Evolutionary conservation across 495 filamentous ascomycete species (phyloP), one percentile per base, ranked within the genome.

Genomic region (Penicillium pancosmium): DNA sequence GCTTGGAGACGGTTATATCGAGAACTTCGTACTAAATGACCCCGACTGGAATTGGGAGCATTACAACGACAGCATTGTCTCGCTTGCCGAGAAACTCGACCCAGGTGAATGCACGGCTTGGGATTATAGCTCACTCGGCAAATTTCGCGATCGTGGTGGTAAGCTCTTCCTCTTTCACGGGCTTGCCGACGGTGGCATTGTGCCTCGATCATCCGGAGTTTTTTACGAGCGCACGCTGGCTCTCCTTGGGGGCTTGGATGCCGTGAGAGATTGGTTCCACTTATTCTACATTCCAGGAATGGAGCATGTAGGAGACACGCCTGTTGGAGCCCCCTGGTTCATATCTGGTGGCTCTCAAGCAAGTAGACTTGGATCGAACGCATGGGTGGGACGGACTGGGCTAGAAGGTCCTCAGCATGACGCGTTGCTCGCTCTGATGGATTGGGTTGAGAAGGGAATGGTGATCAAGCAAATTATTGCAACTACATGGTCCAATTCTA

Each of bases 91-190:
- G 4, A 13, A 38, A 2, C 1, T 41, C 0, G 18, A 40, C 33
- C 34, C 35, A 3, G 51, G 34, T 5, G 25, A 54, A 13, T 31
- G 31, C 15, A 40, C 51, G 11, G 51, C 34, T 2, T 31, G 27
- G 27, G 34, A 41, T 16, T 13, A 54, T 34, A 38, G 9, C 21
- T 16, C 36, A 6, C n/a, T 54, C 19, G 7, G 4, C 15, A 31
- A 16, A 11, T 54, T 54, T 19, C 12, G 38, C 9, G 21, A 15
- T 10, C 6, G 19, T 13, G 35, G 51, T 5, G 16, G 34, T 18
- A 54, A 54, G 16, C 19, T 54, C 0, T 11, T 43, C 16, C 51
- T 38, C 25, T 48, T 47, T 11, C 41, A 55, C 18, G 54, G 51
- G 1, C 13, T 18, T 10, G 13, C 47, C 9, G 33, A 66, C 19